A percentile compares a stretch with the other conserved stretches of the same genome.
These are phyloP conservation scores for Diplosphaera chodatii DNA, from an alignment of 139 green algal species.

Conservation along the genomic window DNA sequence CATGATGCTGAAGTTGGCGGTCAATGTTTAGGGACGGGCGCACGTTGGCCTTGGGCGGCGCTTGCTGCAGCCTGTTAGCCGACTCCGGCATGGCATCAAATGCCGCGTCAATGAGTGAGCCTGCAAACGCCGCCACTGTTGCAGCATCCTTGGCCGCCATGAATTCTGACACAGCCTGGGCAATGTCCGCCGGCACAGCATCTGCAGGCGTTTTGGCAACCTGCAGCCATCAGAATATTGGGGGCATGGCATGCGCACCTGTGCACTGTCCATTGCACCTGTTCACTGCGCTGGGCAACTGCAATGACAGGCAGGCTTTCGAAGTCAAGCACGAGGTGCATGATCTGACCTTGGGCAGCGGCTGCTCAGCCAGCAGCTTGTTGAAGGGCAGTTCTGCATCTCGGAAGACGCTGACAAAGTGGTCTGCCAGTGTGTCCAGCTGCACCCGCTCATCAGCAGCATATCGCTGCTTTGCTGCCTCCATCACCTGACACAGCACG, in stretches of 20 bases:
- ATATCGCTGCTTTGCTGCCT: constrained; percentile 3
- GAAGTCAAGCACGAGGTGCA: too few relatives aligned
- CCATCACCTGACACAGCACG: too few relatives aligned
- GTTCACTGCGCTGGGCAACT: neutral
- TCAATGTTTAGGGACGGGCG: neutral
- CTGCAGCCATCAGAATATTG: neutral
- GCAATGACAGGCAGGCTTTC: too few relatives aligned
- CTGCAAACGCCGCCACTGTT: constrained; percentile 4
- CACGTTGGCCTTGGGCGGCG: constrained; percentile 12
- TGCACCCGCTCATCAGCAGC: constrained; percentile 4
- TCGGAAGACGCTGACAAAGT: constrained; percentile 8
- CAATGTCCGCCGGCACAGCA: constrained; percentile 4
- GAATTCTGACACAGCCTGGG: neutral
- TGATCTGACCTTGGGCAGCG: neutral
- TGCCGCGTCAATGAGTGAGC: neutral
- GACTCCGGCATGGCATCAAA: constrained; percentile 10
- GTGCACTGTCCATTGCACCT: neutral
- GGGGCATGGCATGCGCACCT: neutral
- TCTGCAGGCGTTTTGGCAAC: constrained; percentile 7
- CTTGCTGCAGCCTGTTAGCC: neutral
- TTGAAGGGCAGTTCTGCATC: constrained; percentile 15
- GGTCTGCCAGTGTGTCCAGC: constrained; percentile 10
- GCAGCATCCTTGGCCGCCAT: neutral
- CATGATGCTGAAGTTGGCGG: too few relatives aligned
- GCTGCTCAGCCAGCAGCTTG: constrained; percentile 11